Evolutionary conservation across 176 grass and related monocot species (phyloP).

Genomic region (bread wheat (Triticum aestivum)): DNA sequence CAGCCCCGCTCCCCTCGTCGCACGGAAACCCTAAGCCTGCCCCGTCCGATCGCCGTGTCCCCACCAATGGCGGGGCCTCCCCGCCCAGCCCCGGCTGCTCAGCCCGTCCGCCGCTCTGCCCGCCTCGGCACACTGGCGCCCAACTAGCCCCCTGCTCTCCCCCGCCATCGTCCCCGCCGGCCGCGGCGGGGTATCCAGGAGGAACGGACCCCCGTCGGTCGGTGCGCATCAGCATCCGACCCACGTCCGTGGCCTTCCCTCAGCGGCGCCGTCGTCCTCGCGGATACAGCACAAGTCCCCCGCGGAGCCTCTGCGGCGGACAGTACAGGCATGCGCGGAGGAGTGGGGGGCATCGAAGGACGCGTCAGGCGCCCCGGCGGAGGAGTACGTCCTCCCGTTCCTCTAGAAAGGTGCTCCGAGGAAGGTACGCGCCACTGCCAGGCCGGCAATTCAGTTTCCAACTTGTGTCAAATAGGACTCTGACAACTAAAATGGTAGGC

Average conservation of each 20-base stretch:
- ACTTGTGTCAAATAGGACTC: neutral
- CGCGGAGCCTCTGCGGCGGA: neutral
- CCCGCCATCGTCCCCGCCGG: neutral
- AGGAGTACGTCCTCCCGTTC: slow-evolving; percentile 48
- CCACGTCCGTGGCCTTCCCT: slow-evolving; percentile 17
- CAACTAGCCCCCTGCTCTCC: neutral
- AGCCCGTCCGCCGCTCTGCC: neutral
- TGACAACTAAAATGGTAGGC: neutral
- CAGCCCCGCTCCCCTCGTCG: neutral
- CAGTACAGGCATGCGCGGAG: neutral
- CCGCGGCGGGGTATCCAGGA: neutral
- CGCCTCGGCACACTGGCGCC: neutral
- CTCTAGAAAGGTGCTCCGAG: slow-evolving; percentile 36
- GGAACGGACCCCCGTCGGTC: neutral
- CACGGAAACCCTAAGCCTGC: neutral
- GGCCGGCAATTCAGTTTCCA: neutral
- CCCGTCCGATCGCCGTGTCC: neutral
- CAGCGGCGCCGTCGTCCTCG: slow-evolving; percentile 1
- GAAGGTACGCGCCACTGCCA: slow-evolving; percentile 26
- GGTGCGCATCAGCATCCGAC: slow-evolving; percentile 3
- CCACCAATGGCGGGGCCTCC: slow-evolving; percentile 22
- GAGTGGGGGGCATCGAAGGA: slow-evolving; percentile 32
- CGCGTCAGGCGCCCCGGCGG: slow-evolving; percentile 18
- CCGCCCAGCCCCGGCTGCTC: neutral
- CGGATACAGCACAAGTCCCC: neutral